Conservation (phyloP, 1,139 yeast species). For the Debaryomyces singareniensis region DNA sequence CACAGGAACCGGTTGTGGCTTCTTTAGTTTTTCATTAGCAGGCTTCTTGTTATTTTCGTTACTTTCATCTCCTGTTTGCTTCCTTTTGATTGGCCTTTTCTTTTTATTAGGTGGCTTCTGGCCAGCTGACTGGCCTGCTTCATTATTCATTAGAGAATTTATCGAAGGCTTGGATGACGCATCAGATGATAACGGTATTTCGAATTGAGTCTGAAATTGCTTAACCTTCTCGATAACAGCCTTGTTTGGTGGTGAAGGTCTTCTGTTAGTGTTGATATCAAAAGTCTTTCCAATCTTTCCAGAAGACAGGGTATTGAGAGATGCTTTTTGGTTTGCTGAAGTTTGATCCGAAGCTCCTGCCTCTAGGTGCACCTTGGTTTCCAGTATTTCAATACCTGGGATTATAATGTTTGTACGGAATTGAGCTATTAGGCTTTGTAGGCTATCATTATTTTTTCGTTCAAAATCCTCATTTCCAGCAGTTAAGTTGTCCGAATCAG, state of each 20-base stretch:
- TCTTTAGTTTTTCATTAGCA: conserved; percentile 1
- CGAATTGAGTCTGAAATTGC: conserved; percentile 28
- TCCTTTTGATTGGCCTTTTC: conserved; percentile 9
- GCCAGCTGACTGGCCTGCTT: conserved; percentile 20
- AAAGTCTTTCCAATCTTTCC: no score
- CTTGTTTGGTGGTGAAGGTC: not conserved
- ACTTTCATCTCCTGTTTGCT: conserved; percentile 9
- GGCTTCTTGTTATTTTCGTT: conserved; percentile 1
- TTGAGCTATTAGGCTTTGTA: not conserved
- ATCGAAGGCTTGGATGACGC: conserved; percentile 28
- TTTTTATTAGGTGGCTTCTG: conserved; percentile 7
- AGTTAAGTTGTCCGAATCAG: no score
- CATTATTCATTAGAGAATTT: conserved; percentile 31
- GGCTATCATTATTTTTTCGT: not conserved
- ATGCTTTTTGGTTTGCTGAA: not conserved
- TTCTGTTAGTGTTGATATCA: no score
- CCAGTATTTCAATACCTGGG: not conserved
- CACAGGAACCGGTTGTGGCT: no score
- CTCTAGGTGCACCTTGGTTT: not conserved
- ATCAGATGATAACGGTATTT: conserved; percentile 8
- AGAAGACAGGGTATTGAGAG: no score
- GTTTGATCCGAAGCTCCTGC: not conserved
- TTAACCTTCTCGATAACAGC: conserved; percentile 19
- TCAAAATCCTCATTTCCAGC: not conserved
- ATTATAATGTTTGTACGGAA: not conserved